Evolutionary conservation across 768 basidiomycete genomes (phyloP), one percentile per base, ranked within the genome.

Genomic region (Phylloporus sp.): DNA sequence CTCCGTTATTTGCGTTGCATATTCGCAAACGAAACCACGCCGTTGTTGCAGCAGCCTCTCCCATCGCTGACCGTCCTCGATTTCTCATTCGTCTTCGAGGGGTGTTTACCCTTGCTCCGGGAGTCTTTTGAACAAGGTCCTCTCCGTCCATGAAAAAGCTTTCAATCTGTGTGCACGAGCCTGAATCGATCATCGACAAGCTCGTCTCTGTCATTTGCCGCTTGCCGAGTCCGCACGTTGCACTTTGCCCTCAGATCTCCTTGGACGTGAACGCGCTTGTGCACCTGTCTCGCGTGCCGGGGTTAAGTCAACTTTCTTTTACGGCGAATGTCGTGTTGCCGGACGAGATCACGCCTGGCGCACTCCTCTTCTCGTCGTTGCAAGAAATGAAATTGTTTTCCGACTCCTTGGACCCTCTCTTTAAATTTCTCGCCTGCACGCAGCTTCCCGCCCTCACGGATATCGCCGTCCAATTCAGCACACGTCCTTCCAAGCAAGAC

Each of bases 251-350:
- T 22, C 0, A n/a, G 7, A 27, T 44, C 17, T 3, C 18, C 18
- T 27, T 50, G 22, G 38, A 29, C 17, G n/a, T 31, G 27, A 26
- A 26, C 13, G 26, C 31, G 18, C 26, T 51, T 9, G 24, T 6
- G 1, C 38, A 51, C 13, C 40, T 51, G 9, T 47, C 45, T 15
- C 21, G 36, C 29, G 27, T 47, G 36, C 37, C 45, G 6, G 13
- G 13, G 6, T 37, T 18, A 21, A 21, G 10, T 10, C 3, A 5
- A 9, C 15, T 35, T 9, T 3, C n/a, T 8, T 44, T 28, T 24
- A n/a, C 6, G 7, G 24, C 20, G 21, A 13, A 17, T 17, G 17
- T 1, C 13, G 3, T 7, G 5, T 35, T 18, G n/a, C 22, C 14
- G 18, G 21, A 31, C 15, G 3, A 42, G 15, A 20, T 31, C 40